Evolutionary conservation across 2,329 filamentous ascomycete genomes (phyloP).

Genomic region (Moelleriella libera): DNA sequence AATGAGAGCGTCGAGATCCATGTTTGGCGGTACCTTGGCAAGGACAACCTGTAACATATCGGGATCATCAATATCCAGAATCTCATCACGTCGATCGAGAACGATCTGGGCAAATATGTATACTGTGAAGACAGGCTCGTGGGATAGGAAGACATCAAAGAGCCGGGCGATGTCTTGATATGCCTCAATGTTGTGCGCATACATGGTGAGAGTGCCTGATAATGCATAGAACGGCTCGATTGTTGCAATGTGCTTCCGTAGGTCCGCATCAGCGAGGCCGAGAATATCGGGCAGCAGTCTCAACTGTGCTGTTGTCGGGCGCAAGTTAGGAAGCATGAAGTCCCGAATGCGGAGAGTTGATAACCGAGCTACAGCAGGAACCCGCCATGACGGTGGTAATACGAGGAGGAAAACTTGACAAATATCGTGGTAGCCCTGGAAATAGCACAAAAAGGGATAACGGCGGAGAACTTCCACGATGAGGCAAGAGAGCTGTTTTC

Average conservation of each 20-base stretch:
- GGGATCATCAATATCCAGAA: constrained; percentile 83
- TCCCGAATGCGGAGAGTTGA: constrained; percentile 85
- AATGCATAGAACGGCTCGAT: constrained; percentile 86
- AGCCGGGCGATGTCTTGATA: constrained; percentile 80
- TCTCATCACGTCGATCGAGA: constrained; percentile 62
- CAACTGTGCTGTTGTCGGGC: constrained; percentile 73
- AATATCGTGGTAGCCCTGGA: constrained; percentile 98
- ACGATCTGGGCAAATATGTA: constrained; percentile 90
- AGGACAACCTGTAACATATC: constrained; percentile 87
- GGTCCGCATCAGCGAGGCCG: constrained; percentile 50
- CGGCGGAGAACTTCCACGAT: constrained; percentile 70
- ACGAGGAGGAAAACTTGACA: constrained; percentile 90
- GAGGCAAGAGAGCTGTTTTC: constrained; percentile 61
- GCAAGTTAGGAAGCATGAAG: constrained; percentile 87
- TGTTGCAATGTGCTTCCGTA: constrained; percentile 62
- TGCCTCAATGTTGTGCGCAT: constrained; percentile 86
- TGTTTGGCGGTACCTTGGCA: constrained; percentile 68
- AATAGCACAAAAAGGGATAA: constrained; percentile 80
- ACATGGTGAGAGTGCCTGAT: constrained; percentile 86
- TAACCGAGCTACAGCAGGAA: constrained; percentile 58
- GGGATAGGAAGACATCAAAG: constrained; percentile 83
- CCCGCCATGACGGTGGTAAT: constrained; percentile 48
- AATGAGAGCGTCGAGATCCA: constrained; percentile 71
- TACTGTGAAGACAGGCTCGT: constrained; percentile 74
- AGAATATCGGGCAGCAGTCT: constrained; percentile 75